Evolutionary conservation across 2,329 filamentous ascomycete genomes (phyloP), one percentile per base, ranked within the genome.

Genomic region (Neoscytalidium dimidiatum): DNA sequence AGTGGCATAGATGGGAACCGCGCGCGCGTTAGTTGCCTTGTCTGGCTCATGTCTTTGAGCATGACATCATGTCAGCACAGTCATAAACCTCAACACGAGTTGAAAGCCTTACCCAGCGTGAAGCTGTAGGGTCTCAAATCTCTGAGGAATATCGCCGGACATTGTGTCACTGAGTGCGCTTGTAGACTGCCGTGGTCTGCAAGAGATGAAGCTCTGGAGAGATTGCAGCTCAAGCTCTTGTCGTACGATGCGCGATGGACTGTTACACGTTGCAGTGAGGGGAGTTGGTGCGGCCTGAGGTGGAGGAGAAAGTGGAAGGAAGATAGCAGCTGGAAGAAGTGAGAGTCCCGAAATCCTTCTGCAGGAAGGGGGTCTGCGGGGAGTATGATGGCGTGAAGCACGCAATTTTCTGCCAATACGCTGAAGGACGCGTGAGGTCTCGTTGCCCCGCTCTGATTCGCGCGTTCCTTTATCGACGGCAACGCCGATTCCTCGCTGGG

Each of bases 1-100:
- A 4, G 94, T 94, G 14, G 94, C 93, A 77, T 98, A 98, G 76
- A 99, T 98, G 62, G 95, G 95, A 8, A 97, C 93, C 52, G 94
- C 95, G 72, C 95, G 88, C 28, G 95, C 86, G 67, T 96, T 94
- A 67, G 94, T 97, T 2, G 88, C 78, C 28, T 91, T 81, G 76
- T 98, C 95, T 26, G 92, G 88, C 72, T 88, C 84, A 71, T 96
- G 92, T 67, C 92, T 96, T 71, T 53, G n/a, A n/a, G n/a, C n/a
- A n/a, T 23, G 19, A 17, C 6, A 46, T 21, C 21, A 23, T 3
- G 52, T 58, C 51, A 64, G 51, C 41, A 49, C 21, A 49, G 28
- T 38, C 51, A 29, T 38, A 21, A 41, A 33, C 29, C 43, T 19
- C 41, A n/a, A 3, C n/a, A 46, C 29, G 48, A 28, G 53, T 74